Evolutionary conservation across 2,329 filamentous ascomycete genomes (phyloP).

Genomic region (Phialocephala subalpina): DNA sequence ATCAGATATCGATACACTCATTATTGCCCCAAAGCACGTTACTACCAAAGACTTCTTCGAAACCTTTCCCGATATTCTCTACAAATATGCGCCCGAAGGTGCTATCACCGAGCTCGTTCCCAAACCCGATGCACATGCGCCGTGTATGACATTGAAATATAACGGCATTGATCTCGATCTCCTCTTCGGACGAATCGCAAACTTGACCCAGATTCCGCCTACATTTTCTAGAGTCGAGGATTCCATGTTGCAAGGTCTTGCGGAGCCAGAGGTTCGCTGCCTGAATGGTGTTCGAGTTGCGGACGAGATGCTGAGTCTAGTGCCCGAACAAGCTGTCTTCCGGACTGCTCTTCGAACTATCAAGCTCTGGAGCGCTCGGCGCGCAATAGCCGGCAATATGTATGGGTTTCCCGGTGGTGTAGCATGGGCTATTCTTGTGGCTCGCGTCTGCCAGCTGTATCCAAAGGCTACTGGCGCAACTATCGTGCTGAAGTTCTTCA

Average conservation of each 20-base stretch:
- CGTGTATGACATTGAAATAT: conserved; percentile 97
- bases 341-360: conserved; percentile 88
- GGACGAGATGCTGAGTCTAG: conserved; percentile 87
- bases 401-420: conserved; percentile 97
- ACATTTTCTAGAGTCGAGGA: conserved; percentile 83
- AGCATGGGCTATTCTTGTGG: conserved; percentile 97
- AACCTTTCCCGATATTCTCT: conserved; percentile 81
- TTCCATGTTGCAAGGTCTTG: conserved; percentile 82
- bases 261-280: conserved; percentile 86
- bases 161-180: conserved; percentile 93
- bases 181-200: conserved; percentile 81
- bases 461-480: conserved; percentile 89
- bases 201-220: conserved; percentile 74
- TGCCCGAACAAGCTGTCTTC: conserved; percentile 91
- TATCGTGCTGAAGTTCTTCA: conserved; percentile 93
- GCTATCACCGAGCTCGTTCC: conserved; percentile 85
- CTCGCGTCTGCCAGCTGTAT: conserved; percentile 94
- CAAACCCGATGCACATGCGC: conserved; percentile 91
- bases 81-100: conserved; percentile 77
- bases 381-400: conserved; percentile 94
- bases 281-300: conserved; percentile 95
- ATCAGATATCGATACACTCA: conserved; percentile 96
- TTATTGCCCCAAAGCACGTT: conserved; percentile 91
- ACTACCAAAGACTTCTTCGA: conserved; percentile 91
- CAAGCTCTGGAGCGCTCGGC: conserved; percentile 94